phyloP scores from a whole-genome alignment of 257 asterid genomes.

The Solanum pennellii region DNA sequence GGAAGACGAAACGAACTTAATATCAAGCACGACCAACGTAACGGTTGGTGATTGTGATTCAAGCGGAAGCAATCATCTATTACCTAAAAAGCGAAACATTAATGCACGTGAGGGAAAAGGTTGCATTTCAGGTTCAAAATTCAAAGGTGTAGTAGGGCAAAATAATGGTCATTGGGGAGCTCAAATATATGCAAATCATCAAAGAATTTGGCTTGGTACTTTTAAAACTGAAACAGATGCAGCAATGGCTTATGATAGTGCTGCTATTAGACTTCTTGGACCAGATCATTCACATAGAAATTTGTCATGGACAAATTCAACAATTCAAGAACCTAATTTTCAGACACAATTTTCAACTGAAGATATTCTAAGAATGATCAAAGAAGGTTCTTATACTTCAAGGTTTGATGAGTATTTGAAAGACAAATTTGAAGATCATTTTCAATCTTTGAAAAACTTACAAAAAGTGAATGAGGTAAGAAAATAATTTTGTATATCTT shows the following conservation, averaged over 20 bases:
- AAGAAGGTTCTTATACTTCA: slow-evolving; percentile 44
- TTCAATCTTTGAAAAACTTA: not conserved
- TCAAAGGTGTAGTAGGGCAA: slow-evolving; percentile 66
- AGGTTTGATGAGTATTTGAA: slow-evolving; percentile 27
- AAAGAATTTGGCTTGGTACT: slow-evolving; percentile 64
- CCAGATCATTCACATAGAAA: slow-evolving; percentile 26
- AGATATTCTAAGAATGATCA: slow-evolving; percentile 44
- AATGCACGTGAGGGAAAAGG: slow-evolving; percentile 2
- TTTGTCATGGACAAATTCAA: slow-evolving; percentile 34
- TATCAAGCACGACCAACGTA: slow-evolving; percentile 4
- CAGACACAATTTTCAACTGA: slow-evolving; percentile 39
- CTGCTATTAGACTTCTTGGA: slow-evolving; percentile 33
- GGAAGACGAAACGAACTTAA: slow-evolving; percentile 20
- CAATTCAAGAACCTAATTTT: slow-evolving; percentile 29
- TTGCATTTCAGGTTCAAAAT: slow-evolving; percentile 14
- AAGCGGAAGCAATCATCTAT: slow-evolving; percentile 1
- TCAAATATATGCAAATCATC: slow-evolving; percentile 48
- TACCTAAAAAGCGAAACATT: slow-evolving; percentile 4
- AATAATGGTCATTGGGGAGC: slow-evolving; percentile 85
- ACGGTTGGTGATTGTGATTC: slow-evolving; percentile 19
- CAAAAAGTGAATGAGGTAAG: not conserved
- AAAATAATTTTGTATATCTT: not conserved
- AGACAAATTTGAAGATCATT: slow-evolving; percentile 1
- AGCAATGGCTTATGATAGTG: slow-evolving; percentile 70
- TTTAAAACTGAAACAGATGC: slow-evolving; percentile 53